A percentile compares a stretch with the other conserved stretches of the same genome.
Evolutionary conservation across 1,139 yeast genomes (phyloP).

Genomic region (Suhomyces bribrorum): DNA sequence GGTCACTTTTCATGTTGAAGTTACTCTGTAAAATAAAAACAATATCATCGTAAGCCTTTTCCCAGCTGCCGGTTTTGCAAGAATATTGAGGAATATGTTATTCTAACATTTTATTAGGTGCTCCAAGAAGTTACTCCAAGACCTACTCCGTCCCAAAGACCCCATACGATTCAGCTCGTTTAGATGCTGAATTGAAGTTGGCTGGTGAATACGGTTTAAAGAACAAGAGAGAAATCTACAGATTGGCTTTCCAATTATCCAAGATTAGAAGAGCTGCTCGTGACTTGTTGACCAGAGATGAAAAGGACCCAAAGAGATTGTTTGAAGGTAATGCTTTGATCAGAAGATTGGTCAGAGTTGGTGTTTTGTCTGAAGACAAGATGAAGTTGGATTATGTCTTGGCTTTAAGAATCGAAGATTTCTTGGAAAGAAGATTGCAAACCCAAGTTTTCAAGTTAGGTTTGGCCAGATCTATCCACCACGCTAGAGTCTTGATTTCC

Average conservation of each 20-base stretch:
- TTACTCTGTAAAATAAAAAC: constrained; percentile 6
- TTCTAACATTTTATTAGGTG: constrained; percentile 58
- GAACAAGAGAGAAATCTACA: constrained; percentile 99
- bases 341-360: constrained; percentile 96
- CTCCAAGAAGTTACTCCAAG: constrained; percentile 99
- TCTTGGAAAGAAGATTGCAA: constrained; percentile 99
- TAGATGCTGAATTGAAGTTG: constrained; percentile 97
- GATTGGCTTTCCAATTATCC: constrained; percentile 97
- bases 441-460: constrained; percentile 99
- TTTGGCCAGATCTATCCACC: constrained; percentile 99
- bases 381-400: constrained; percentile 99
- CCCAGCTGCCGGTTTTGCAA: constrained; percentile 7
- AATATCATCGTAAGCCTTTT: constrained; percentile 8
- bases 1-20: constrained; percentile 3
- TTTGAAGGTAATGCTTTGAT: constrained; percentile 99
- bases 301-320: constrained; percentile 99
- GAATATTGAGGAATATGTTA: too few species aligned
- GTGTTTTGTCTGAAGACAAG: constrained; percentile 99
- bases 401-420: constrained; percentile 97
- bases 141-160: constrained; percentile 99
- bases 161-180: constrained; percentile 98
- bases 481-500: constrained; percentile 97
- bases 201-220: constrained; percentile 99
- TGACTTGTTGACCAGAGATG: constrained; percentile 99
- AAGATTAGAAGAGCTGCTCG: constrained; percentile 99